Base-by-base conservation (phyloP, 352 stramenopile genomes). In the Phytopythium oedochilum region DNA sequence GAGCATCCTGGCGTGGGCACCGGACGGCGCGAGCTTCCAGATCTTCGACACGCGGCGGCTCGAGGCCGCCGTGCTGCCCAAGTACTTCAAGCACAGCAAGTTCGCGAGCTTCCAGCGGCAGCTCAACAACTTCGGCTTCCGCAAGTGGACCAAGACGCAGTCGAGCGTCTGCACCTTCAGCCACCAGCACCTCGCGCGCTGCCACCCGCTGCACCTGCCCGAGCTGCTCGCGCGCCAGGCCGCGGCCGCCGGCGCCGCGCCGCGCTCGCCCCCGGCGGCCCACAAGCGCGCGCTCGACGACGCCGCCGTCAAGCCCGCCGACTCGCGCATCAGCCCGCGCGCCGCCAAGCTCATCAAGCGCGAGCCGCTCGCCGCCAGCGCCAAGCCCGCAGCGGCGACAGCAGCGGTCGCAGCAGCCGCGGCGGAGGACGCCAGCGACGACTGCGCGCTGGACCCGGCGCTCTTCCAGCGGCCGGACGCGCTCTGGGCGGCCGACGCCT, bases 31-130 rank as follows among this genome's bases (percentile, higher is more conserved):
- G 14, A 74, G 74, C 58, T 92, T 94, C 58, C 74, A 89, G 63
- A 80, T 92, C 59, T 73, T 78, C 53, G 58, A 85, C 60, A 85
- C 69, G 32, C 67, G 75, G 47, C 75, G 74, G 12, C 73, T 88
- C 9, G 73, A 84, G 44, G 46, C 88, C 17, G 68, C 86, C 31
- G 75, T 98, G 44, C 71, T 98, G 12, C 89, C 89, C 28, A 88
- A 89, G 63, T 98, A 97, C 75, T 98, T 98, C 64, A 97, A 97
- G 64, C 92, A 98, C 69, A 72, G 82, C 62, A 96, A 92, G 62
- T 96, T 97, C 70, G 80, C 92, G 12, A 97, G 87, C 40, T 92
- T 98, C 51, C 86, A 96, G 60, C 83, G 92, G 12, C 88, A 98
- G 58, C 78, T 98, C 38, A 97, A 96, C 70, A 97, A 98, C 70